These are phyloP conservation scores for Carex littledalei DNA, from an alignment of 176 grass and related monocot species.

Conservation along the genomic window DNA sequence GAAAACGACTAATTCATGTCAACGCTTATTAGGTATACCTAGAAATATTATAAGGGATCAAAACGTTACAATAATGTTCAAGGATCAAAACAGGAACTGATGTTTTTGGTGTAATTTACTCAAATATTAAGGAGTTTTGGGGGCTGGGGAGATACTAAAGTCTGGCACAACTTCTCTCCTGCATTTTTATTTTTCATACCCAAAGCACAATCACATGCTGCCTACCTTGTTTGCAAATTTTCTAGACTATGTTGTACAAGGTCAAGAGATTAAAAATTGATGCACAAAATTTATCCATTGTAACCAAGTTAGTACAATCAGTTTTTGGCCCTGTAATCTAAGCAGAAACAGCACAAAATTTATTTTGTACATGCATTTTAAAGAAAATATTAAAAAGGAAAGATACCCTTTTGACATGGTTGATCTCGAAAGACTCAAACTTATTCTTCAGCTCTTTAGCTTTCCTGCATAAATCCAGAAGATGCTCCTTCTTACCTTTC, in stretches of 20 bases:
- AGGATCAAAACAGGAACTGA: not conserved
- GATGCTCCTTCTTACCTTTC: conserved; percentile 26
- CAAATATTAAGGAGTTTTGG: not conserved
- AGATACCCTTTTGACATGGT: conserved; percentile 38
- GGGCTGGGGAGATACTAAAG: not conserved
- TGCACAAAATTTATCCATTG: not conserved
- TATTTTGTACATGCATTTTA: not conserved
- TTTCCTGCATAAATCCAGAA: conserved; percentile 22
- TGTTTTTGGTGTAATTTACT: not conserved
- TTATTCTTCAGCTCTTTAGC: conserved; percentile 30
- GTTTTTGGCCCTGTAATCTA: not conserved
- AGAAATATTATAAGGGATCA: not conserved
- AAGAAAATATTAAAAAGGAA: conserved; percentile 11
- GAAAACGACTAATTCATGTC: not conserved
- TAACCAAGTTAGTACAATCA: not conserved
- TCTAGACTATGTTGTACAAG: not conserved
- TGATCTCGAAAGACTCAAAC: conserved; percentile 33
- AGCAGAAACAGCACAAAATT: not conserved
- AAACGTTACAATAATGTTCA: not conserved
- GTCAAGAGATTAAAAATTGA: not conserved
- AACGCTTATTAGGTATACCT: not conserved
- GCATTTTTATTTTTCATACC: conserved; percentile 4
- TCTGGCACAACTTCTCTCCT: not conserved
- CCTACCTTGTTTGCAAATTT: not conserved
- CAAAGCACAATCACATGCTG: not conserved